A percentile compares a stretch with the other conserved stretches of the same genome.
Conservation (phyloP, 106 monocot genomes). For the Allium cepa region DNA sequence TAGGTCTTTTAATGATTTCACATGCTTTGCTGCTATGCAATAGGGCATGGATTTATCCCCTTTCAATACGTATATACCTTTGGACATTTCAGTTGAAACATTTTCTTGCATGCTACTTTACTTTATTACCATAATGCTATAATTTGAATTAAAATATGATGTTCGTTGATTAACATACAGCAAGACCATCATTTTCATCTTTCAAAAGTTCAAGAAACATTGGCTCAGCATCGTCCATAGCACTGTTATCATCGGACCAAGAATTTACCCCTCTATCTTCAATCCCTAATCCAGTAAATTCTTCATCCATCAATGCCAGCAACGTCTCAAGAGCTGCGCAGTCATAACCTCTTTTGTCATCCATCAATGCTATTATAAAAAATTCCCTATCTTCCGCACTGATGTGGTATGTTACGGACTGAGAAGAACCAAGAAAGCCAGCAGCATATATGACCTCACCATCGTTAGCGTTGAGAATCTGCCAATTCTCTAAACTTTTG, state of each 20-base stretch:
- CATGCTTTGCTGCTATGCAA: too few species aligned
- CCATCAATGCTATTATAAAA: slow-evolving; percentile 1
- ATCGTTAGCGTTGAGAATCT: slow-evolving; percentile 48
- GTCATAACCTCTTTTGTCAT: background rate
- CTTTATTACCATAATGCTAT: too few species aligned
- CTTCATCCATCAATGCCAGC: slow-evolving; percentile 98
- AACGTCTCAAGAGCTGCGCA: slow-evolving; percentile 43
- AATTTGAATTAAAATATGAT: too few species aligned
- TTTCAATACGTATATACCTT: too few species aligned
- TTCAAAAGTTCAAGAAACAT: slow-evolving; percentile 91
- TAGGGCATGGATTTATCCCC: too few species aligned
- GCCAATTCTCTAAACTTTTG: too few species aligned
- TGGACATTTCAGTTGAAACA: too few species aligned
- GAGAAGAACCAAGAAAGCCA: slow-evolving; percentile 58
- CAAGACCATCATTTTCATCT: slow-evolving; percentile 96
- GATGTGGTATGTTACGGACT: slow-evolving; percentile 48
- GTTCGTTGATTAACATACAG: slow-evolving; percentile 33
- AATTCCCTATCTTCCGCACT: slow-evolving; percentile 59
- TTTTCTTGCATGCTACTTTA: too few species aligned
- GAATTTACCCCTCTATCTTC: slow-evolving; percentile 65
- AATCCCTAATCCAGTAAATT: slow-evolving; percentile 83
- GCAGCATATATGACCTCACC: slow-evolving; percentile 48
- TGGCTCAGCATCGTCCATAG: slow-evolving; percentile 70
- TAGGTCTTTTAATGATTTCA: too few species aligned
- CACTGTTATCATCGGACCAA: slow-evolving; percentile 65